These are phyloP conservation scores for Rhodamnia argentea DNA, from an alignment of 345 rosid genomes.

Conservation along the genomic window DNA sequence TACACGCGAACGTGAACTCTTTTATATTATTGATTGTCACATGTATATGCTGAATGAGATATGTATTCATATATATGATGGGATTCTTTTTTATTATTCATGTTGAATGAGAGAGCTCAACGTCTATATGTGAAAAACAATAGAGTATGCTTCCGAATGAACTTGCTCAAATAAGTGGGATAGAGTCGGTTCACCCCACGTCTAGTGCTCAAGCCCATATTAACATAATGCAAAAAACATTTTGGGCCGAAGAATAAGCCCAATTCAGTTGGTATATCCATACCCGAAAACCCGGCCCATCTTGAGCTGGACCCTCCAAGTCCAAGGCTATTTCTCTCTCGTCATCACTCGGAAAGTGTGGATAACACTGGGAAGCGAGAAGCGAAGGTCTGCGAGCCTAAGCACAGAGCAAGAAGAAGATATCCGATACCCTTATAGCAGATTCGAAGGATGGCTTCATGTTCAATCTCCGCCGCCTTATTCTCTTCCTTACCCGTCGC, in stretches of 20 bases:
- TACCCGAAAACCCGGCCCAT: neutral
- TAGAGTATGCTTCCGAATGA: neutral
- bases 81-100: no score
- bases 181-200: no score
- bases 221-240: neutral
- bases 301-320: neutral
- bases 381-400: neutral
- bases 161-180: no score
- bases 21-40: no score
- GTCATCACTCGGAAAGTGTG: neutral
- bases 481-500: slow-evolving; percentile 33
- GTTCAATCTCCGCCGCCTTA: slow-evolving; percentile 41
- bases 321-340: neutral
- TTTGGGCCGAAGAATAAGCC: neutral
- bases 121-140: neutral
- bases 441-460: slow-evolving; percentile 34
- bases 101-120: neutral
- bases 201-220: neutral
- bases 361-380: neutral
- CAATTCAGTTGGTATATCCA: neutral
- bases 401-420: neutral
- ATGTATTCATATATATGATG: neutral
- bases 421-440: neutral
- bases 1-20: no score
- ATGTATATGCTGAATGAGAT: neutral